These are phyloP conservation scores for Saccharomyces pastorianus DNA, from an alignment of 1,139 yeast genomes.

Conservation along the genomic window DNA sequence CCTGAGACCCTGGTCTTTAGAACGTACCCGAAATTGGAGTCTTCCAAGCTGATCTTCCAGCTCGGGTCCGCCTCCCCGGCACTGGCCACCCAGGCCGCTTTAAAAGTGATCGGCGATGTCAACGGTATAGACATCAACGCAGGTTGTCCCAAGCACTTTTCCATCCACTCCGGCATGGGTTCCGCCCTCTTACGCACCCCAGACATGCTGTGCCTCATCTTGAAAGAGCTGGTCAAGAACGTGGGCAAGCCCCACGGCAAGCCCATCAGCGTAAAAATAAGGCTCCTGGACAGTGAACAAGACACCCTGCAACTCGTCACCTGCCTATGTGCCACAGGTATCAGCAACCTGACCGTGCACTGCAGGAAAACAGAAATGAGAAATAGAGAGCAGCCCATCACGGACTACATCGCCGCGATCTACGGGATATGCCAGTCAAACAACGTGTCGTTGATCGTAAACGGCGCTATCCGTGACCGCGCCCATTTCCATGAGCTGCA, in stretches of 20 bases:
- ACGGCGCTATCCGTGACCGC: constrained; percentile 62
- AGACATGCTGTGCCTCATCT: constrained; percentile 60
- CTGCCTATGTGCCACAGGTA: constrained; percentile 70
- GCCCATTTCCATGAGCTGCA: constrained; percentile 50
- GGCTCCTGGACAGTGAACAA: constrained; percentile 56
- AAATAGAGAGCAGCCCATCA: constrained; percentile 71
- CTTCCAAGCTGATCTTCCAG: constrained; percentile 68
- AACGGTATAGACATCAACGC: constrained; percentile 90
- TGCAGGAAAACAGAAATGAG: constrained; percentile 88
- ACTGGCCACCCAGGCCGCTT: constrained; percentile 82
- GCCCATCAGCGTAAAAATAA: constrained; percentile 83
- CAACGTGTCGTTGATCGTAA: constrained; percentile 65
- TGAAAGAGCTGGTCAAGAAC: constrained; percentile 57
- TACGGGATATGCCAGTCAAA: constrained; percentile 54
- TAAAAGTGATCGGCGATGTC: constrained; percentile 71
- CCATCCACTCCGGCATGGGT: constrained; percentile 93
- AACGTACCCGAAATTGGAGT: constrained; percentile 57
- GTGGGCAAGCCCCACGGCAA: constrained; percentile 72
- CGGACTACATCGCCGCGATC: constrained; percentile 57
- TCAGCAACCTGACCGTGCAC: constrained; percentile 76
- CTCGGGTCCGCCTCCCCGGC: constrained; percentile 81
- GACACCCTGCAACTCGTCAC: constrained; percentile 57
- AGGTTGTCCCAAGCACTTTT: constrained; percentile 91
- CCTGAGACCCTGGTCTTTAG: constrained; percentile 54
- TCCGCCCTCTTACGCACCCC: constrained; percentile 84